A percentile compares a stretch with the other conserved stretches of the same genome.
These are phyloP conservation scores for Russula griseocarnosa DNA, from an alignment of 768 basidiomycete genomes.

Conservation along the genomic window DNA sequence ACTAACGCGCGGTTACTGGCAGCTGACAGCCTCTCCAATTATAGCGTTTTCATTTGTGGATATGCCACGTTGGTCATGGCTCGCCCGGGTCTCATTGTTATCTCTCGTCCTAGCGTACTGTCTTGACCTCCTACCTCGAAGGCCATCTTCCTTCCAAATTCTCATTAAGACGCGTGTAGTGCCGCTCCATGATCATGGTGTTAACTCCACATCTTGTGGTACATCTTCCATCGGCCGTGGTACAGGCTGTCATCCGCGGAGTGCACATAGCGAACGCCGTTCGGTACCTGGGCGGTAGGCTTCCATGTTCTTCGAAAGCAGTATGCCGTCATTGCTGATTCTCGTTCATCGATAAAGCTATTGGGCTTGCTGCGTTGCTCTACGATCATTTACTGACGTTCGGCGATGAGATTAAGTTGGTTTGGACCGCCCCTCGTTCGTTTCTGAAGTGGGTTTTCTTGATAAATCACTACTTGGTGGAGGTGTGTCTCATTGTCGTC, in stretches of 20 bases:
- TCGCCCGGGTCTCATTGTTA: not conserved
- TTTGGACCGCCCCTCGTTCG: slow-evolving; percentile 41
- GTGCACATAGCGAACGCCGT: not conserved
- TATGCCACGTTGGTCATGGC: not conserved
- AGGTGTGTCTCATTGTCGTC: slow-evolving; percentile 30
- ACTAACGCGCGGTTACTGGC: not conserved
- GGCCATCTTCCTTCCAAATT: not conserved
- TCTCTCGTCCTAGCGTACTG: not conserved
- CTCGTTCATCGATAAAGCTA: slow-evolving; percentile 28
- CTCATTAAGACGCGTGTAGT: not conserved
- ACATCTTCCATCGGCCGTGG: not conserved
- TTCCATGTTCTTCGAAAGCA: not conserved
- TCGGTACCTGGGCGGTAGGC: slow-evolving; percentile 13
- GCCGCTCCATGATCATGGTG: not conserved
- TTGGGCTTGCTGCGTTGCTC: slow-evolving; percentile 36
- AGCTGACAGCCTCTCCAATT: not conserved
- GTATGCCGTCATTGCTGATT: not conserved
- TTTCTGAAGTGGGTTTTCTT: slow-evolving; percentile 41
- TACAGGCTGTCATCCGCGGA: not conserved
- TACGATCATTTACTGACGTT: slow-evolving; percentile 45
- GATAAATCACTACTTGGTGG: slow-evolving; percentile 40
- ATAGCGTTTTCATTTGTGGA: not conserved
- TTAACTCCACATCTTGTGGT: not conserved
- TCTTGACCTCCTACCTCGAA: not conserved
- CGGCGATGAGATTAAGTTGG: slow-evolving; percentile 39